Percentiles rank a stretch among this genome's conserved stretches.
These are phyloP conservation scores for Spergularia bocconei DNA, from an alignment of 148 eudicot genomes.

Conservation along the genomic window DNA sequence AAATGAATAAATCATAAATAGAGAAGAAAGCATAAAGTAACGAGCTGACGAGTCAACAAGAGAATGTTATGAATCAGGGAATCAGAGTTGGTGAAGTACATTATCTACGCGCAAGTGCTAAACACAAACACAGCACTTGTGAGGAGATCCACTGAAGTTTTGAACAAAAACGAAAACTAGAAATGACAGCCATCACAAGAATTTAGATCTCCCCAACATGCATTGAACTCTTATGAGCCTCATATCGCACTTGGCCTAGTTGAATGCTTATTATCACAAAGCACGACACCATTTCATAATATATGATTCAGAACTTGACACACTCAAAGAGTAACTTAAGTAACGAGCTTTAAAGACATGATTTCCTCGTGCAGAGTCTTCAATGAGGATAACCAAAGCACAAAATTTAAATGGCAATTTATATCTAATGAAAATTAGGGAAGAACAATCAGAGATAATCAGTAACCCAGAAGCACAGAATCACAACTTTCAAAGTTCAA, in stretches of 20 bases:
- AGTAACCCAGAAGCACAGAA: too few relatives aligned
- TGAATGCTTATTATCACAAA: neutral
- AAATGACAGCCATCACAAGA: neutral
- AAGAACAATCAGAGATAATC: too few relatives aligned
- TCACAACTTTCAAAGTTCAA: too few relatives aligned
- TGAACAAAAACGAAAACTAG: too few relatives aligned
- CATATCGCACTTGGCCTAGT: neutral
- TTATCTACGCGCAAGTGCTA: too few relatives aligned
- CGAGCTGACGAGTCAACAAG: neutral
- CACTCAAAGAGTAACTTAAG: too few relatives aligned
- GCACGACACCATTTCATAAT: neutral
- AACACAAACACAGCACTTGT: too few relatives aligned
- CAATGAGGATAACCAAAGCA: neutral
- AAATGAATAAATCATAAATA: neutral
- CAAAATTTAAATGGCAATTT: neutral
- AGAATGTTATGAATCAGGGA: neutral
- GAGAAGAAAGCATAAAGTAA: too few relatives aligned
- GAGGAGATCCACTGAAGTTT: too few relatives aligned
- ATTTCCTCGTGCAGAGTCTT: too few relatives aligned
- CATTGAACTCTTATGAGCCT: neutral
- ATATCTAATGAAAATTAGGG: neutral
- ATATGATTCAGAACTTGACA: neutral
- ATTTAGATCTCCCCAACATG: neutral
- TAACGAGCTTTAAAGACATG: too few relatives aligned
- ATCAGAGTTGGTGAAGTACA: too few relatives aligned